A percentile compares a stretch with the other conserved stretches of the same genome.
These are phyloP conservation scores for Anthracocystis panici-leucophaei DNA, from an alignment of 1,284 basidiomycete genomes.

Conservation along the genomic window DNA sequence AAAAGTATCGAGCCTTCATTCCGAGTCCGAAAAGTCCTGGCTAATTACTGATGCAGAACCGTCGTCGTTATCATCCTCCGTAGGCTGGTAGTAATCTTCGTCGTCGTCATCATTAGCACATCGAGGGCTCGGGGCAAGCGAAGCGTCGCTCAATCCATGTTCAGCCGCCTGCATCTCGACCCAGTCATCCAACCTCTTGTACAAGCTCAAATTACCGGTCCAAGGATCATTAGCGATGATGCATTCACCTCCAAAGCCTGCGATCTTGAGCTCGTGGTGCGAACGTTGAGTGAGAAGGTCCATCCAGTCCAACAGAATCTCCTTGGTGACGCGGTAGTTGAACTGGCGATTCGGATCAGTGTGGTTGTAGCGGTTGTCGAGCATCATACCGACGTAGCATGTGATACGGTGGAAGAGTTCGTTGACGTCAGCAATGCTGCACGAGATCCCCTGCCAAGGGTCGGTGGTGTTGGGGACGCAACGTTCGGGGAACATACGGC, in stretches of 20 bases:
- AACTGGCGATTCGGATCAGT: background rate
- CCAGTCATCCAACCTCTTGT: conserved; percentile 5
- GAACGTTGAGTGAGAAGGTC: background rate
- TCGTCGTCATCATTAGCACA: background rate
- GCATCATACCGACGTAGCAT: background rate
- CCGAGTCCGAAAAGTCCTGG: background rate
- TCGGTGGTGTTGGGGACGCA: background rate
- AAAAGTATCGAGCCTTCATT: background rate
- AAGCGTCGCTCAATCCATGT: background rate
- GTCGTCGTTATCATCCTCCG: background rate
- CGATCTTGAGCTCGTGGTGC: background rate
- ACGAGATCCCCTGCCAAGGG: conserved; percentile 8
- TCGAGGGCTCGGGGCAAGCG: background rate
- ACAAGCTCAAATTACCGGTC: background rate
- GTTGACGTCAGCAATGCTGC: background rate
- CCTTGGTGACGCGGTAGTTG: conserved; percentile 1
- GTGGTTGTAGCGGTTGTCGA: background rate
- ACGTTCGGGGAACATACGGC: background rate
- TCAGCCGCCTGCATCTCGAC: background rate
- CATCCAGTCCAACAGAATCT: background rate
- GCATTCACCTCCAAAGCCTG: background rate
- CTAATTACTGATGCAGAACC: background rate
- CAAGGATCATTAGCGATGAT: background rate
- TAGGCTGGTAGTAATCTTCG: no score
- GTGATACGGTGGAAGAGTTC: conserved; percentile 21